Evolutionary conservation across 768 basidiomycete genomes (phyloP), one percentile per base, ranked within the genome.

Genomic region (Lepiota brunneoincarnata): DNA sequence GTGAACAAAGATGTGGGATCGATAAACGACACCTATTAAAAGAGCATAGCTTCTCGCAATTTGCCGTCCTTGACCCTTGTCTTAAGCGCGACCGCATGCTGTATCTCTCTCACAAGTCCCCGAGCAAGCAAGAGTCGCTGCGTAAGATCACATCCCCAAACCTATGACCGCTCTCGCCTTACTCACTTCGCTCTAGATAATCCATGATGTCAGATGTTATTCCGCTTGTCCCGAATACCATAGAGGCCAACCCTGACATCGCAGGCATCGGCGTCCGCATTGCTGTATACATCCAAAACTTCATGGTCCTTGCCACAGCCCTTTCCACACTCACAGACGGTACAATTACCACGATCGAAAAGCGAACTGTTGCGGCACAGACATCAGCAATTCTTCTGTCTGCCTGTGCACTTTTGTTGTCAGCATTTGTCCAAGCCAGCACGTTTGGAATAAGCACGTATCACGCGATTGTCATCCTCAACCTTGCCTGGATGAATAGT

Each of bases 401-500:
- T 2, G 63, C 59, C 1, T 66, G 64, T 39, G 66, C 62, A 38
- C 54, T 67, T 7, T 56, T 69, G 1, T 47, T 69, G 20, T 60
- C 65, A 0, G 59, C 65, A 4, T 55, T 65, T 28, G 54, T 65
- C 14, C 54, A 66, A 50, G 63, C 60, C 2, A 20, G 15, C 24
- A 60, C 53, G 0, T 6, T 23, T 2, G 54, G 52, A 11, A 20
- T 69, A 3, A 49, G 62, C 2, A 53, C 39, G 24, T 64, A 59
- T 50, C 63, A 67, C 49, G 59, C 48, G 5, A 54, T 48, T 23
- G 51, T 67, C 45, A 49, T 69, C 28, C 65, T 67, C 42, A 59
- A 57, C 36, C 58, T 63, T 42, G 62, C 61, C 51, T 68, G 67
- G 64, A 63, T 62, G 54, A 64, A 62, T 43, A 64, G 63, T 41